A percentile compares a stretch with the other conserved stretches of the same genome.
Conservation (phyloP, 179 eudicot species). For the Actinidia polygama region DNA sequence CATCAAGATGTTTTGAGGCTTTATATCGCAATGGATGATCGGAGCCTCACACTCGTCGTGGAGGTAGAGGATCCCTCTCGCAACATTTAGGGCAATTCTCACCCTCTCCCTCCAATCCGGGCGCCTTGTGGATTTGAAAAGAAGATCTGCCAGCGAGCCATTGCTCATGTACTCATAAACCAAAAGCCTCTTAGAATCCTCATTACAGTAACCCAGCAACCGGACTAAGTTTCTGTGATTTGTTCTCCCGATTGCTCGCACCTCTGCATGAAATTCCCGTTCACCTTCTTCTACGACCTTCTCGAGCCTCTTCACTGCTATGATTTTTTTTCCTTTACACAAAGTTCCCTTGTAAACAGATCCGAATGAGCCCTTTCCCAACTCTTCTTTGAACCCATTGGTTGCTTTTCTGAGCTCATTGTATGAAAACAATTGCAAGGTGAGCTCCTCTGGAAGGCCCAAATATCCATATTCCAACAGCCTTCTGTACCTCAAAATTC, state of each 20-base stretch:
- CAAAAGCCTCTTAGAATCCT: not conserved
- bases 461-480: too few relatives aligned
- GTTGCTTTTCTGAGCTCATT: not conserved
- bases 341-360: constrained; percentile 18
- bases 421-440: too few relatives aligned
- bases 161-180: constrained; percentile 21
- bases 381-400: not conserved
- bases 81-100: constrained; percentile 34
- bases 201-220: constrained; percentile 16
- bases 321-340: not conserved
- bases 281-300: not conserved
- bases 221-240: constrained; percentile 55
- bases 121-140: constrained; percentile 28
- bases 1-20: constrained; percentile 57
- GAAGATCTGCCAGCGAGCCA: constrained; percentile 32
- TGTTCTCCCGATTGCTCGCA: constrained; percentile 48
- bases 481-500: too few relatives aligned
- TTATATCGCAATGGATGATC: constrained; percentile 60
- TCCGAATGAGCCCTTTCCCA: constrained; percentile 18
- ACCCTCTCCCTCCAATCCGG: constrained; percentile 41
- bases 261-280: constrained; percentile 29
- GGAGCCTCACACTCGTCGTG: constrained; percentile 53
- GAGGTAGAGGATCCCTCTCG: constrained; percentile 45
- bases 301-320: constrained; percentile 24
- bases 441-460: too few relatives aligned